These are phyloP conservation scores for Stentor coeruleus DNA, from an alignment of 73 alveolate genomes.

Conservation along the genomic window DNA sequence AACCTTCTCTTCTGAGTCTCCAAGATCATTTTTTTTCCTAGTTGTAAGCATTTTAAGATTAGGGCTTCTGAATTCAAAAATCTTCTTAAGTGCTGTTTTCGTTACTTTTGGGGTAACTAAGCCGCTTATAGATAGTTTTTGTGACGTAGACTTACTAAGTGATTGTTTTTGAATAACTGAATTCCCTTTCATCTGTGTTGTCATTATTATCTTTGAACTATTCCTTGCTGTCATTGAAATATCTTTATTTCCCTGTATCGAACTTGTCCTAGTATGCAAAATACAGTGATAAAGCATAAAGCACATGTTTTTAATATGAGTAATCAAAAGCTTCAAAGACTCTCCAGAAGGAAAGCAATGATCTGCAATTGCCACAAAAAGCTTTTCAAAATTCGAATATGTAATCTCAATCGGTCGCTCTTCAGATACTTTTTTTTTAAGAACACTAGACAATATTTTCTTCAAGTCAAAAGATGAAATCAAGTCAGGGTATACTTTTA, in stretches of 20 bases:
- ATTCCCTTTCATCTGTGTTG: neutral
- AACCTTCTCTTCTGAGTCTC: too few relatives aligned
- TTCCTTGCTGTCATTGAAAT: neutral
- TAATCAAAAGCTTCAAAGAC: neutral
- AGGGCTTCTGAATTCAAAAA: neutral
- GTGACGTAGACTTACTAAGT: neutral
- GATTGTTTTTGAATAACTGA: neutral
- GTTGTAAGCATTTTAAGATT: neutral
- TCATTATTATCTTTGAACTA: neutral
- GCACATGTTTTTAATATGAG: neutral
- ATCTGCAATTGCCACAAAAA: neutral
- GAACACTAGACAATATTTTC: neutral
- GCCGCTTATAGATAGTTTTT: neutral
- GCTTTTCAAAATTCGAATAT: neutral
- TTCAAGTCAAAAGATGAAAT: neutral
- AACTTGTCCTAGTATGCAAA: neutral
- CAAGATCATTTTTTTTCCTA: too few relatives aligned
- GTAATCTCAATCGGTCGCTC: neutral
- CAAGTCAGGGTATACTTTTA: neutral
- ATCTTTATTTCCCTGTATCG: neutral
- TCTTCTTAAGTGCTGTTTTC: neutral
- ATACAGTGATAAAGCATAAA: neutral
- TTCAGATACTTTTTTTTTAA: neutral
- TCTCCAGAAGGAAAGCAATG: conserved; percentile 3
- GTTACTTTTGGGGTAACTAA: neutral